Conservation (phyloP, 1,139 yeast species). For the Geotrichum cucujoidarum region DNA sequence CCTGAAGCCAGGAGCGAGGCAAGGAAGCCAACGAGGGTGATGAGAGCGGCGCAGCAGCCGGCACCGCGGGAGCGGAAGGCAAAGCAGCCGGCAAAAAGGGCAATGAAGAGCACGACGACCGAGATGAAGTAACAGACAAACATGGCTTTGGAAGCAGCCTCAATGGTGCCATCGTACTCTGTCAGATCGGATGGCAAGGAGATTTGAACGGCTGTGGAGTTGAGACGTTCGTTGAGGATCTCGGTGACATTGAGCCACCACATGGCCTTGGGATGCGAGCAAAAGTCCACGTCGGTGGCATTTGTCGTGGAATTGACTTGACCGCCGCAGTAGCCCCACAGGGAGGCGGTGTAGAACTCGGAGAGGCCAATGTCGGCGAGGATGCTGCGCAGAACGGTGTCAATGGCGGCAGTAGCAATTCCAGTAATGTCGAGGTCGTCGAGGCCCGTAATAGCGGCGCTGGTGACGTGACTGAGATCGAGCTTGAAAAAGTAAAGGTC, state of each 20-base stretch:
- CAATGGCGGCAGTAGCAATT: constrained; percentile 16
- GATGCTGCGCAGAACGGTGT: constrained; percentile 20
- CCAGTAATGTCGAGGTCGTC: constrained; percentile 23
- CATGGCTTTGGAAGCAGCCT: constrained; percentile 42
- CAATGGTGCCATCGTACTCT: constrained; percentile 37
- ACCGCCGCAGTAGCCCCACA: constrained; percentile 76
- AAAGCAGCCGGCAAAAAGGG: constrained; percentile 40
- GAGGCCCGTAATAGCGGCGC: constrained; percentile 22
- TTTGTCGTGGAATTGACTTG: constrained; percentile 26
- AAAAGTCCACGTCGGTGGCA: constrained; percentile 37
- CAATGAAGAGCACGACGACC: constrained; percentile 40
- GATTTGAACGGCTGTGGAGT: constrained; percentile 29
- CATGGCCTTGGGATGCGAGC: constrained; percentile 41
- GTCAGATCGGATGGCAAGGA: constrained; percentile 21
- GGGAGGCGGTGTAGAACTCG: constrained; percentile 57
- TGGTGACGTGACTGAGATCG: constrained; percentile 35
- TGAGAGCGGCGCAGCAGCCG: constrained; percentile 34
- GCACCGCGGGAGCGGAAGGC: constrained; percentile 38
- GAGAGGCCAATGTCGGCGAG: constrained; percentile 47
- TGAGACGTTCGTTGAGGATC: constrained; percentile 44
- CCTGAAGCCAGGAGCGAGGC: constrained; percentile 37
- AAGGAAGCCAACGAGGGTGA: constrained; percentile 30
- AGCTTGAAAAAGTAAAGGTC: constrained; percentile 42
- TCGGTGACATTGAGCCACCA: constrained; percentile 59
- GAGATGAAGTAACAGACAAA: constrained; percentile 47